Conservation (phyloP, 2,329 filamentous ascomycete genomes). For the Xylariaceae sp. region DNA sequence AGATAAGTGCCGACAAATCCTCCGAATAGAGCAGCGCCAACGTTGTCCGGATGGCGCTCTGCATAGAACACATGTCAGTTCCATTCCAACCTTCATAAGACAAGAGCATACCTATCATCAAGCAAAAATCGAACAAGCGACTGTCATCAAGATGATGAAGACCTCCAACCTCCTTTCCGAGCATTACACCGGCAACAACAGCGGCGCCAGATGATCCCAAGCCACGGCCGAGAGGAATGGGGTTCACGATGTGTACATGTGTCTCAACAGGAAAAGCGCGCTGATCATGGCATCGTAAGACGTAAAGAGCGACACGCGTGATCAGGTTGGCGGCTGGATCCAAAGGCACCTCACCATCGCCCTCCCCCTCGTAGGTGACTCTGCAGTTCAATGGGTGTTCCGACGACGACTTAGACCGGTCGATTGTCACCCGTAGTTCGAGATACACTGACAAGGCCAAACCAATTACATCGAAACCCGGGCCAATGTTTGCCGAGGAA, state of each 20-base stretch:
- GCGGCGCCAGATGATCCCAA: slow-evolving; percentile 94
- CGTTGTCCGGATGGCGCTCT: slow-evolving; percentile 89
- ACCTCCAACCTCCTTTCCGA: slow-evolving; percentile 83
- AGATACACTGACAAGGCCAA: slow-evolving; percentile 92
- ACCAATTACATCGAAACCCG: slow-evolving; percentile 96
- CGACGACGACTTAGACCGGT: slow-evolving; percentile 51
- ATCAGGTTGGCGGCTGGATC: slow-evolving; percentile 87
- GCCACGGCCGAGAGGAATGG: slow-evolving; percentile 87
- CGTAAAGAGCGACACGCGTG: slow-evolving; percentile 89
- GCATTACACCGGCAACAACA: slow-evolving; percentile 89
- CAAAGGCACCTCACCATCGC: slow-evolving; percentile 69
- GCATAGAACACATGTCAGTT: not conserved
- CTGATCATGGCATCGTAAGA: slow-evolving; percentile 86
- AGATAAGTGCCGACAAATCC: slow-evolving; percentile 97
- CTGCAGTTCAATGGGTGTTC: slow-evolving; percentile 74
- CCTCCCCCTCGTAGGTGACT: slow-evolving; percentile 85
- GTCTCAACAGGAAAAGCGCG: slow-evolving; percentile 80
- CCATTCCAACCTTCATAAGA: too few relatives aligned
- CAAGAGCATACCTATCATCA: slow-evolving; percentile 74
- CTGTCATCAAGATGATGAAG: slow-evolving; percentile 71
- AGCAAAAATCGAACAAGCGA: slow-evolving; percentile 86
- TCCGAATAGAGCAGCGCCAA: slow-evolving; percentile 90
- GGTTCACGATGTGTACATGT: slow-evolving; percentile 91
- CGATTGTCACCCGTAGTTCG: slow-evolving; percentile 77
- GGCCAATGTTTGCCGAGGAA: slow-evolving; percentile 96